A percentile compares a stretch with the other conserved stretches of the same genome.
Conservation (phyloP, 139 green algal species). For the Ettlia oleoabundans region DNA sequence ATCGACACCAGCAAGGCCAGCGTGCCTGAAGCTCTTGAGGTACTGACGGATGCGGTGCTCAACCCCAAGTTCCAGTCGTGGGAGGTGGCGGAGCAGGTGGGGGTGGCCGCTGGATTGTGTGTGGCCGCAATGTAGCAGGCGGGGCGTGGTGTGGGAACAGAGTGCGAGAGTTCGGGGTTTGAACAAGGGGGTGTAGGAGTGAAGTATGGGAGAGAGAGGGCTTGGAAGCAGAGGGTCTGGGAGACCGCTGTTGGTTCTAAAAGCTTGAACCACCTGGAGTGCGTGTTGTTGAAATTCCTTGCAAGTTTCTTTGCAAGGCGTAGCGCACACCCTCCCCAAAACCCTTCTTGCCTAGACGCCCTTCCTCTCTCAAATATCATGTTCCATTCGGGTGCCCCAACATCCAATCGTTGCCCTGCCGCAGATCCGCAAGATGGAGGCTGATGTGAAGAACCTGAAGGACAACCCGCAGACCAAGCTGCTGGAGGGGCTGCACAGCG, state of each 20-base stretch:
- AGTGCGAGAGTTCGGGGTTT: too few species aligned
- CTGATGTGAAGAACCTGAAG: conserved; percentile 66
- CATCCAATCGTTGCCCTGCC: neutral
- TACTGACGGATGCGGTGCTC: conserved; percentile 89
- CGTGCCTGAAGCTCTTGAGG: conserved; percentile 85
- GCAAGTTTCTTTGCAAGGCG: too few species aligned
- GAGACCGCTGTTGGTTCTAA: too few species aligned
- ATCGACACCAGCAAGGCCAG: conserved; percentile 85
- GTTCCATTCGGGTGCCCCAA: neutral
- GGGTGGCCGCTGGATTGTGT: neutral
- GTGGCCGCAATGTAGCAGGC: too few species aligned
- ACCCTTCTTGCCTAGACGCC: neutral
- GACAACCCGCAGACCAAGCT: conserved; percentile 75
- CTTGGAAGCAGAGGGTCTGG: too few species aligned
- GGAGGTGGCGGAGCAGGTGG: conserved; percentile 74
- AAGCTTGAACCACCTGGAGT: too few species aligned
- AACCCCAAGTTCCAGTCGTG: conserved; percentile 84
- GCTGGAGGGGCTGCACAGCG: conserved; percentile 75
- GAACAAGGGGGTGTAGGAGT: too few species aligned
- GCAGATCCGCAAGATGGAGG: conserved; percentile 62
- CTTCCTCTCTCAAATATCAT: neutral
- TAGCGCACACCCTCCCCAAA: too few species aligned
- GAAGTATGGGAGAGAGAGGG: too few species aligned
- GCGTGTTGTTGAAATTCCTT: too few species aligned
- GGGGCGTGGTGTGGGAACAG: too few species aligned